phyloP scores from a whole-genome alignment of 2,329 filamentous ascomycete genomes.

The Dothiorella sarmentorum region DNA sequence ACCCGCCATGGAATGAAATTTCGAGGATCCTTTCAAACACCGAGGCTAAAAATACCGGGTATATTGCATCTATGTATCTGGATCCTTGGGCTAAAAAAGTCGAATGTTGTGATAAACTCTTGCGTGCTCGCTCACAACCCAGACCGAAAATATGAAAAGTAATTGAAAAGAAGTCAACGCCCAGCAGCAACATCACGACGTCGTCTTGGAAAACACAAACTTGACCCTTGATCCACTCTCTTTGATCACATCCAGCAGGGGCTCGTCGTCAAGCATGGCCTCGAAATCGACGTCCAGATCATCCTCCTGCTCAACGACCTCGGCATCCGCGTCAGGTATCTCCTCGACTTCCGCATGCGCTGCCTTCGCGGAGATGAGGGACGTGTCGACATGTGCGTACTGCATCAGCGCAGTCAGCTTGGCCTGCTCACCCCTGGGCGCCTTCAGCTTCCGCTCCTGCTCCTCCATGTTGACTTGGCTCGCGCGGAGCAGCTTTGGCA shows the following conservation, averaged over 20 bases:
- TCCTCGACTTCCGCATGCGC: constrained; percentile 31
- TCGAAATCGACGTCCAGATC: constrained; percentile 29
- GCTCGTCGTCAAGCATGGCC: constrained; percentile 48
- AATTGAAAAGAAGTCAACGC: neutral
- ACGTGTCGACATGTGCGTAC: constrained; percentile 47
- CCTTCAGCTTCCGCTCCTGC: constrained; percentile 42
- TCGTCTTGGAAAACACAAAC: constrained; percentile 49
- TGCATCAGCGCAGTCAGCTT: constrained; percentile 54
- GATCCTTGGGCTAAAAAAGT: too few species aligned
- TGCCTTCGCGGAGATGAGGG: constrained; percentile 27
- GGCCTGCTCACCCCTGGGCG: constrained; percentile 31
- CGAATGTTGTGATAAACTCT: too few species aligned
- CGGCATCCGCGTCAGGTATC: constrained; percentile 17
- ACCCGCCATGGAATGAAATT: too few species aligned
- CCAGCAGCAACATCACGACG: neutral
- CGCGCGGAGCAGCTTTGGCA: constrained; percentile 36
- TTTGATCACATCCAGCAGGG: constrained; percentile 48
- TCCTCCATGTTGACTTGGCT: constrained; percentile 46
- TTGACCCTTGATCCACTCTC: constrained; percentile 45
- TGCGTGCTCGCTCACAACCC: too few species aligned
- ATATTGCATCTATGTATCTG: too few species aligned
- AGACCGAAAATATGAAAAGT: too few species aligned
- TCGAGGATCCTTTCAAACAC: too few species aligned
- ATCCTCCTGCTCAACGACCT: constrained; percentile 25
- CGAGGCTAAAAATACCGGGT: too few species aligned